Evolutionary conservation across 129 eudicot species (phyloP).

Genomic region (Rutidosis leptorrhynchoides): DNA sequence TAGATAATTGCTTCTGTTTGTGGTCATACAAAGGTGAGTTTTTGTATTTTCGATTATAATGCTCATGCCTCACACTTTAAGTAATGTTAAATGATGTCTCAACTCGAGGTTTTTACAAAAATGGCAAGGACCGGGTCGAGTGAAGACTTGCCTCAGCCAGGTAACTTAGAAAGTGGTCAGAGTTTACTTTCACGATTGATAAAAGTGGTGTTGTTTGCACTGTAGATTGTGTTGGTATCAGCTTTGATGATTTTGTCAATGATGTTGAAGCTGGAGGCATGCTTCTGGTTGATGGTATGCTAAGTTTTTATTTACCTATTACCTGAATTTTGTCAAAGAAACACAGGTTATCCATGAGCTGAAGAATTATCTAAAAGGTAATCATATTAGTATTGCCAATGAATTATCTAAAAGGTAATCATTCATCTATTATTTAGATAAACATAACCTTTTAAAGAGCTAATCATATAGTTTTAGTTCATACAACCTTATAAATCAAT

Average conservation of each 20-base stretch:
- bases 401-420: too few species aligned
- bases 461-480: too few species aligned
- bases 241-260: slow-evolving; percentile 93
- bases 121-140: slow-evolving; percentile 93
- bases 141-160: slow-evolving; percentile 94
- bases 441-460: neutral
- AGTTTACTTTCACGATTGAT: slow-evolving; percentile 94
- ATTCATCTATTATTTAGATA: too few species aligned
- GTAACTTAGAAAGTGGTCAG: slow-evolving; percentile 63
- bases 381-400: neutral
- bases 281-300: slow-evolving; percentile 96
- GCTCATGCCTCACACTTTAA: too few species aligned
- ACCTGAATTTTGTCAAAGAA: slow-evolving; percentile 67
- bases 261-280: slow-evolving; percentile 96
- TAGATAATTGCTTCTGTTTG: too few species aligned
- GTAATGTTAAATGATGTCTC: too few species aligned
- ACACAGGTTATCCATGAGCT: slow-evolving; percentile 90
- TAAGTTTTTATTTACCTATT: neutral
- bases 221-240: slow-evolving; percentile 83
- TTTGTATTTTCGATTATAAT: too few species aligned
- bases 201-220: slow-evolving; percentile 97
- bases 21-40: too few species aligned
- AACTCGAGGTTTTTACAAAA: too few species aligned
- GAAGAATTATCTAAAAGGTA: slow-evolving; percentile 89
- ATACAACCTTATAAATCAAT: too few species aligned